Evolutionary conservation across 176 grass and related monocot genomes (phyloP).

Genomic region (Cenchrus fungigraminus): DNA sequence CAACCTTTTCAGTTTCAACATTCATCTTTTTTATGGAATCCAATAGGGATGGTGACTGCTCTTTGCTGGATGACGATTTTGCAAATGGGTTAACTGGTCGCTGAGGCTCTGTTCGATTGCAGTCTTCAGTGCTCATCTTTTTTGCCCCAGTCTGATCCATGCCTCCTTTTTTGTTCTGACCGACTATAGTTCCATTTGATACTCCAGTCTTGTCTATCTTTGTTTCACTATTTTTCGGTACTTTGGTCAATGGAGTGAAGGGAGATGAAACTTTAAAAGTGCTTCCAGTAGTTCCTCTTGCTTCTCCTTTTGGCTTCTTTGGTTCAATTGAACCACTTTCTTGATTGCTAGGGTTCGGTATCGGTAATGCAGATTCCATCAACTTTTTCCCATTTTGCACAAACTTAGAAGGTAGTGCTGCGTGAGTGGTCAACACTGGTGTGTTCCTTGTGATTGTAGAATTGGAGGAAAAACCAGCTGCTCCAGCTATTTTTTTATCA

Average conservation of each 20-base stretch:
- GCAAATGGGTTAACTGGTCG: conserved; percentile 67
- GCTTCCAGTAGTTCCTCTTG: conserved; percentile 2
- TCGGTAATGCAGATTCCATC: conserved; percentile 25
- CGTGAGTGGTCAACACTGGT: conserved; percentile 1
- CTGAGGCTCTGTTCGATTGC: conserved; percentile 29
- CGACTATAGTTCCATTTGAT: neutral
- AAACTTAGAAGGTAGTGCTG: conserved; percentile 21
- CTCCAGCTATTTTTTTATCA: conserved; percentile 24
- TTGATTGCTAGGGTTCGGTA: conserved; percentile 18
- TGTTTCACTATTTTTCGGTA: conserved; percentile 36
- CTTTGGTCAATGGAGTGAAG: conserved; percentile 31
- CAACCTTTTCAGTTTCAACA: conserved; percentile 47
- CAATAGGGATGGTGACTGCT: conserved; percentile 54
- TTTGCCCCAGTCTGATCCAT: conserved; percentile 9
- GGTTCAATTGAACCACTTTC: conserved; percentile 29
- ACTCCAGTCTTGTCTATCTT: conserved; percentile 30
- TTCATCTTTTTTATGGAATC: conserved; percentile 83
- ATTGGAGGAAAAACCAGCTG: conserved; percentile 25
- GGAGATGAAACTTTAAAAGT: conserved; percentile 21
- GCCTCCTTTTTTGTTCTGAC: conserved; percentile 27
- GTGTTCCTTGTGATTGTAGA: conserved; percentile 18
- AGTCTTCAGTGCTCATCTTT: neutral
- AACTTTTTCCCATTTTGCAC: conserved; percentile 27
- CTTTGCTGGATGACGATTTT: conserved; percentile 54
- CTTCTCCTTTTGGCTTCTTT: conserved; percentile 40